Evolutionary conservation across 2,329 filamentous ascomycete genomes (phyloP).

Genomic region (Verticillium tricorpus): DNA sequence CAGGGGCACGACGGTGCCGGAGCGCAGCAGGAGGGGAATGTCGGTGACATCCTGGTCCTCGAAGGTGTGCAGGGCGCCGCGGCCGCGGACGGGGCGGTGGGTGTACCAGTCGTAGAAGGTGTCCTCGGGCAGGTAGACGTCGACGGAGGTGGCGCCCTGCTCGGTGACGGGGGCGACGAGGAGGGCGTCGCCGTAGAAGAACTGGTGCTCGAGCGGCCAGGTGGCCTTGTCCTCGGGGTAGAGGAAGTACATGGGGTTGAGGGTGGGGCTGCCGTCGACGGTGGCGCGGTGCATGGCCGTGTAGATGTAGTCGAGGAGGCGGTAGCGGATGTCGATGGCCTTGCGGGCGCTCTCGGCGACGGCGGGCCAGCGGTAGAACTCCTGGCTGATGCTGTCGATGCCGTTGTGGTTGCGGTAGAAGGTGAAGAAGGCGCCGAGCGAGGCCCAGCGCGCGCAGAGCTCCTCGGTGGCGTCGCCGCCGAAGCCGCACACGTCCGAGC

Average conservation of each 20-base stretch:
- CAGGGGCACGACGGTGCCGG: conserved; percentile 61
- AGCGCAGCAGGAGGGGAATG: conserved; percentile 68
- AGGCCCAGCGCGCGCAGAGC: conserved; percentile 71
- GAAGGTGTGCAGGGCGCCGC: conserved; percentile 20
- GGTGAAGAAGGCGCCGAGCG: conserved; percentile 68
- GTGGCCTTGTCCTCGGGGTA: conserved; percentile 68
- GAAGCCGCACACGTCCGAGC: conserved; percentile 67
- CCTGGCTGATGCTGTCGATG: conserved; percentile 57
- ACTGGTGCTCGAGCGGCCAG: conserved; percentile 64
- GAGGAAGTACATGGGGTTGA: conserved; percentile 71
- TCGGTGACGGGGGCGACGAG: conserved; percentile 65
- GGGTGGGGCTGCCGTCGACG: conserved; percentile 61
- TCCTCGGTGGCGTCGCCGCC: conserved; percentile 62
- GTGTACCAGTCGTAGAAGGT: conserved; percentile 80
- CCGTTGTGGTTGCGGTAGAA: conserved; percentile 76
- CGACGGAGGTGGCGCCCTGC: conserved; percentile 55
- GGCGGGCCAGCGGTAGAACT: conserved; percentile 65
- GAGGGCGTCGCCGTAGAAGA: conserved; percentile 63
- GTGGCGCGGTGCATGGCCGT: conserved; percentile 66
- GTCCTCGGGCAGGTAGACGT: conserved; percentile 67
- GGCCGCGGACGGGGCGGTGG: conserved; percentile 43
- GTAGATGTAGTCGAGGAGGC: conserved; percentile 71
- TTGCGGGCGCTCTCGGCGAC: conserved; percentile 60
- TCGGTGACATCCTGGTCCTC: conserved; percentile 21
- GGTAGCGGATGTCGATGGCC: conserved; percentile 68